A percentile compares a stretch with the other conserved stretches of the same genome.
phyloP scores from a whole-genome alignment of 2,329 filamentous ascomycete species.

The Didymellaceae sp. region DNA sequence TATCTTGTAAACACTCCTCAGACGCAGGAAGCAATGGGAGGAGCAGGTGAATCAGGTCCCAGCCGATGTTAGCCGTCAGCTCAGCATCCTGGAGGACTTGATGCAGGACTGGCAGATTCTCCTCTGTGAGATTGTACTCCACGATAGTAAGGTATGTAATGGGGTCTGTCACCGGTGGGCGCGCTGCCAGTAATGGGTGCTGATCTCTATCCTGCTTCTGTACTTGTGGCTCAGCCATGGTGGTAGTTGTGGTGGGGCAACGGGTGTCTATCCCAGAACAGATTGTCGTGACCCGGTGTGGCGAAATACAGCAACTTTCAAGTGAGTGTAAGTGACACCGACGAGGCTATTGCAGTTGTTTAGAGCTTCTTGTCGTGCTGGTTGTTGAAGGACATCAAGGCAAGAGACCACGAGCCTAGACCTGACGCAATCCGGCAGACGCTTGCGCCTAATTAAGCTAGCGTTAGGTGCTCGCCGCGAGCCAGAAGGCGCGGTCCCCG shows the following conservation, averaged over 20 bases:
- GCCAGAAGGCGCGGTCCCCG: conserved; percentile 22
- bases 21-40: conserved; percentile 69
- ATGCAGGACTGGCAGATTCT: conserved; percentile 71
- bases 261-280: neutral
- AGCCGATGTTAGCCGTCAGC: conserved; percentile 78
- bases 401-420: conserved; percentile 9
- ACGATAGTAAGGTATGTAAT: conserved; percentile 81
- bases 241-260: conserved; percentile 6
- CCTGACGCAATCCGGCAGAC: conserved; percentile 23
- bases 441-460: conserved; percentile 13
- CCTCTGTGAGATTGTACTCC: conserved; percentile 72
- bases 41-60: conserved; percentile 81
- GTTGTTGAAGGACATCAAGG: conserved; percentile 14
- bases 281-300: neutral
- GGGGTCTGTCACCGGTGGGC: conserved; percentile 69
- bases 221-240: conserved; percentile 43
- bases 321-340: neutral
- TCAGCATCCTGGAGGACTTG: conserved; percentile 71
- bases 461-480: conserved; percentile 12
- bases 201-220: conserved; percentile 32
- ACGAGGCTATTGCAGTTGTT: neutral
- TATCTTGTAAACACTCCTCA: conserved; percentile 74
- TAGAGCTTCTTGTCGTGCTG: neutral
- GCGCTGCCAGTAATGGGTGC: conserved; percentile 62
- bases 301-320: neutral